Evolutionary conservation across 306 rosid genomes (phyloP).

Genomic region (Begonia masoniana): DNA sequence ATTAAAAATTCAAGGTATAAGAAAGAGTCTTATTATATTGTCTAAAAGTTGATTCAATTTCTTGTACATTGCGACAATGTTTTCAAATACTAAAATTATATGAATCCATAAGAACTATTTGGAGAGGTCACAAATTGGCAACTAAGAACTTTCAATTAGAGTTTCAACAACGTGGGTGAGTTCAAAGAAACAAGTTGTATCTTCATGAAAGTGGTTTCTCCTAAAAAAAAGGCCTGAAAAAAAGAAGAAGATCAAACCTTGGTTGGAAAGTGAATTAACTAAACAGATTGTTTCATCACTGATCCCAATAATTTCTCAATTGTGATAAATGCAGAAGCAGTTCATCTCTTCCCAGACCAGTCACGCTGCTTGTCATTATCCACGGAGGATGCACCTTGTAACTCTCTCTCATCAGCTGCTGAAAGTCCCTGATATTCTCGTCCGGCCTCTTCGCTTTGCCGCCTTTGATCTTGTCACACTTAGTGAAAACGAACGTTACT

Average conservation of each 20-base stretch:
- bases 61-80: too few species aligned
- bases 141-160: too few species aligned
- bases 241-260: not conserved
- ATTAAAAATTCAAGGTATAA: too few species aligned
- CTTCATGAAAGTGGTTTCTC: too few species aligned
- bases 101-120: too few species aligned
- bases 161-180: too few species aligned
- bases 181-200: too few species aligned
- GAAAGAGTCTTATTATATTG: too few species aligned
- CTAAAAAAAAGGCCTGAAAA: not conserved
- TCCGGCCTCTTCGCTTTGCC: slow-evolving; percentile 69
- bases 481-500: slow-evolving; percentile 75
- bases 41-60: too few species aligned
- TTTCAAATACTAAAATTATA: too few species aligned
- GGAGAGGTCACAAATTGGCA: too few species aligned
- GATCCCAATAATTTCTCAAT: slow-evolving; percentile 87
- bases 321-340: slow-evolving; percentile 79
- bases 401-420: slow-evolving; percentile 53
- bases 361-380: slow-evolving; percentile 90
- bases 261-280: not conserved
- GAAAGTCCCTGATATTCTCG: slow-evolving; percentile 68
- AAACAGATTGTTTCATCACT: slow-evolving; percentile 14
- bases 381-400: slow-evolving; percentile 71
- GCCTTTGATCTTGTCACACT: slow-evolving; percentile 72
- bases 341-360: slow-evolving; percentile 84